A percentile compares a stretch with the other conserved stretches of the same genome.
phyloP scores from a whole-genome alignment of 176 grass and related monocot genomes.

The Raddia guianensis region DNA sequence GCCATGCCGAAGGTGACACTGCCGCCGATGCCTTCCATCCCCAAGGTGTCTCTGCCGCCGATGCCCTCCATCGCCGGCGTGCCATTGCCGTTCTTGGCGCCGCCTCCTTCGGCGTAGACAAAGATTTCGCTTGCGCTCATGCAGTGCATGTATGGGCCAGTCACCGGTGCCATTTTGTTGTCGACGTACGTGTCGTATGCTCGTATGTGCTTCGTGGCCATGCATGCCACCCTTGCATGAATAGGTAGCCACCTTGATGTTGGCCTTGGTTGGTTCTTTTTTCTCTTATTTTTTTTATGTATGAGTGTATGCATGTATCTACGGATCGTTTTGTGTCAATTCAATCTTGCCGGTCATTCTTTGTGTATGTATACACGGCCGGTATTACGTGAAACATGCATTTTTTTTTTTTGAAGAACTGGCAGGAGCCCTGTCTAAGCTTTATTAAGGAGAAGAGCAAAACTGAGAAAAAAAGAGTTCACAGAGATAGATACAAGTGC shows the following conservation, averaged over 20 bases:
- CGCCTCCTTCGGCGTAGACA: slow-evolving; percentile 35
- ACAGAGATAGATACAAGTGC: too few relatives aligned
- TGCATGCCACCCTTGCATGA: background rate
- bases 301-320: background rate
- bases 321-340: background rate
- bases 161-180: background rate
- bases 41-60: slow-evolving; percentile 33
- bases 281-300: background rate
- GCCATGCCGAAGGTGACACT: slow-evolving; percentile 39
- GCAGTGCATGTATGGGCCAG: background rate
- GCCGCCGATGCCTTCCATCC: slow-evolving; percentile 39
- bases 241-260: background rate
- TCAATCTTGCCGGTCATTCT: background rate
- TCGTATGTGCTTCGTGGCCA: background rate
- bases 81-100: slow-evolving; percentile 33
- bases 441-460: too few relatives aligned
- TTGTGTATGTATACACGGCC: background rate
- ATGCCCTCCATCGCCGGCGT: slow-evolving; percentile 34
- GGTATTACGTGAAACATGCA: background rate
- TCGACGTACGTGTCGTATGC: background rate
- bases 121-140: background rate
- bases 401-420: too few relatives aligned
- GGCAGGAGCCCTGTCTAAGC: too few relatives aligned
- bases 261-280: background rate
- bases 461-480: too few relatives aligned